phyloP scores from a whole-genome alignment of 768 basidiomycete genomes.

The Xerocomellus dryophilus region DNA sequence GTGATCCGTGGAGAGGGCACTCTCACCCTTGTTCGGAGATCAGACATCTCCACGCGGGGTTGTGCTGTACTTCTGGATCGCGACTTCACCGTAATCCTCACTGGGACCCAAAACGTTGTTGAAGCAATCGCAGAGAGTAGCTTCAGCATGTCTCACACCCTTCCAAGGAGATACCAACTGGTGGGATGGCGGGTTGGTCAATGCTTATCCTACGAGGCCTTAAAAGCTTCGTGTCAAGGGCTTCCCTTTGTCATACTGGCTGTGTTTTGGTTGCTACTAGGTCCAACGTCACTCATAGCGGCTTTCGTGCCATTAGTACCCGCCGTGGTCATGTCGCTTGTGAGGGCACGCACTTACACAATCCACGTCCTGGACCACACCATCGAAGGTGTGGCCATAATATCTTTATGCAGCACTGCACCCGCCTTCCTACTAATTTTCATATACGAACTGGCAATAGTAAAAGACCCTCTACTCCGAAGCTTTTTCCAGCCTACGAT shows the following conservation, averaged over 20 bases:
- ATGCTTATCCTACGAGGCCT: background rate
- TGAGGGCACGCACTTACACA: background rate
- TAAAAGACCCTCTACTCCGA: background rate
- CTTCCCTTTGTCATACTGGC: background rate
- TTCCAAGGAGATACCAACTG: background rate
- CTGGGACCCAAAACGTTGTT: background rate
- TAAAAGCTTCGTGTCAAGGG: background rate
- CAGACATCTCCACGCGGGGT: background rate
- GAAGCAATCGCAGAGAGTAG: conserved; percentile 4
- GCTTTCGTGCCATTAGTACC: background rate
- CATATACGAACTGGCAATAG: background rate
- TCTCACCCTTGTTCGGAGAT: conserved; percentile 2
- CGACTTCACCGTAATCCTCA: background rate
- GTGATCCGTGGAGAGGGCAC: background rate
- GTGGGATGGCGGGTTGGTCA: background rate
- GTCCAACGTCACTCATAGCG: background rate
- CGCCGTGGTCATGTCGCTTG: background rate
- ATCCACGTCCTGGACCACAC: background rate
- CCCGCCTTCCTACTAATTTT: background rate
- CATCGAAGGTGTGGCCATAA: too few relatives aligned
- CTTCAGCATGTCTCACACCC: background rate
- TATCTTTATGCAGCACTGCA: background rate
- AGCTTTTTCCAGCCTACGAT: background rate
- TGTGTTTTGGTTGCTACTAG: background rate
- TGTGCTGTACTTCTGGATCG: conserved; percentile 3